Base-by-base conservation (phyloP, 2,329 filamentous ascomycete genomes). In the Epichloe sibirici region DNA sequence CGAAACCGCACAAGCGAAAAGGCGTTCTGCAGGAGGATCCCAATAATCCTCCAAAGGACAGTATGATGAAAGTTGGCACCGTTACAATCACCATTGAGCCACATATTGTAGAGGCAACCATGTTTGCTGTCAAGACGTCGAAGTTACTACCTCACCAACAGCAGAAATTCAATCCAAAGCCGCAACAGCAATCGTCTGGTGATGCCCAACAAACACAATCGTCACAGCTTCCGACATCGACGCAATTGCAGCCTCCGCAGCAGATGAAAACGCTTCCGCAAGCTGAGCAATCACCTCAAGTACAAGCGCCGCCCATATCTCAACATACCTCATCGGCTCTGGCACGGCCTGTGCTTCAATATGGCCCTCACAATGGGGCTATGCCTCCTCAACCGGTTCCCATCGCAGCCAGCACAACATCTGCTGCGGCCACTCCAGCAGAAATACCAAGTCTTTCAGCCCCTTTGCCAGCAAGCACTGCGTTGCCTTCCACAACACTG, bases 1-100 rank as follows among this genome's bases (percentile, higher is more conserved):
- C 82, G 8, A 89, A 89, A 63, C 84, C 85, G 3, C 66, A 69
- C 53, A 86, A 85, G 68, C 78, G 79, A 56, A 87, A 85, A 65
- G 81, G 83, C 44, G 77, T 79, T 3, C 66, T 81, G 25, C 75
- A 77, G 51, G 82, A 84, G 59, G 79, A 83, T 49, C 73, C 77
- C 5, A 81, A 82, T 58, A 86, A 87, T 60, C 83, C 83, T 2
- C 70, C 82, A 56, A 82, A 86, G 66, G 79, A 88, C 45, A 82
- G 77, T 56, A 88, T 89, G 82, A 73, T 77, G 57, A 86, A 83
- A 65, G 77, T 88, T 23, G 88, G 88, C 59, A 79, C 78, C 58
- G 82, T 87, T 56, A 82, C 82, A 37, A 81, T 94, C 56, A 85
- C 81, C 23, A 81, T 90, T 55, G 88, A 90, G 65, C 88, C 88